Base-by-base conservation (phyloP, 331 rosid species). In the Telfairia occidentalis region DNA sequence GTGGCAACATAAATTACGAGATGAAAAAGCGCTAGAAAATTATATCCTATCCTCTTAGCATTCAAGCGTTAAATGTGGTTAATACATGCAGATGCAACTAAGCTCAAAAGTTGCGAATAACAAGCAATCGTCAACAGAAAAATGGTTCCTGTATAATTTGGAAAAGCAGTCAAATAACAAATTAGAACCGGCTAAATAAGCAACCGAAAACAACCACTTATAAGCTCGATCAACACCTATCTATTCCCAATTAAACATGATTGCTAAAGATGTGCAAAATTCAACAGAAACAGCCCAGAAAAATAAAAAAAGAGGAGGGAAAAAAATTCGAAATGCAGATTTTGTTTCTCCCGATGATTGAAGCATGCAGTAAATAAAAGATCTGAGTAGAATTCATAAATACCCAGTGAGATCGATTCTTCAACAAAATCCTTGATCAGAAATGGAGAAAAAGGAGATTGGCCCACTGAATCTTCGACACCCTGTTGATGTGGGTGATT, bases 401-500 rank as follows among this genome's bases (percentile, higher is more conserved):
- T 71, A 71, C 76, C 75, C 29, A 49, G 29, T 1, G 60, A 71
- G 76, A 48, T 49, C 76, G 76, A 7, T 30, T 11, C 10, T n/a
- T 48, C 10, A 9, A 45, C 26, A 28, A 45, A 70, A 45, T 8
- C 75, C 40, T 4, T 9, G 75, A 45, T 45, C 26, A 1, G 40
- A 43, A 37, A 43, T 28, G 75, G 26, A 49, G 60, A 30, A n/a
- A 71, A 9, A 16, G 1, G 60, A 40, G 60, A 71, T 16, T 71
- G 16, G 60, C 28, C 45, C 38, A 45, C 60, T 16, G 28, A 71
- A 49, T 71, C 60, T 71, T n/a, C 40, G 40, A 49, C 28, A 71
- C 42, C 45, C 75, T 2, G 29, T 29, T 29, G 55, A 26, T 71
- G 55, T 46, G 75, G 75, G 24, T 48, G 59, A 71, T 48, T 30